Evolutionary conservation across 1,284 basidiomycete species (phyloP).

Genomic region (Waitea zeae): DNA sequence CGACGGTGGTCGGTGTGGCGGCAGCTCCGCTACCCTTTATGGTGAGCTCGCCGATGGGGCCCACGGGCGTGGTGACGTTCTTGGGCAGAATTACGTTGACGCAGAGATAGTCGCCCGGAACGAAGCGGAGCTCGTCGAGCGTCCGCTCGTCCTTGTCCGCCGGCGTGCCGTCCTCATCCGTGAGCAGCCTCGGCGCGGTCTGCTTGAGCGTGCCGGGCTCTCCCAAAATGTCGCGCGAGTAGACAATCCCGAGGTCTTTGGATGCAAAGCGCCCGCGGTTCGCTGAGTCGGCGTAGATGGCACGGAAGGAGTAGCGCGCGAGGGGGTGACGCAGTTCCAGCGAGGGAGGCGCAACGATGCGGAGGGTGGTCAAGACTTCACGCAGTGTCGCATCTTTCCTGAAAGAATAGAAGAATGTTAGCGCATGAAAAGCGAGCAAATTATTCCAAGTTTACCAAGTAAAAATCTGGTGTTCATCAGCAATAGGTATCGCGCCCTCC

Average conservation of each 20-base stretch:
- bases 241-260: slow-evolving; percentile 64
- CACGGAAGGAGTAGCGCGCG: slow-evolving; percentile 59
- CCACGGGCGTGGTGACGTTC: slow-evolving; percentile 29
- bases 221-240: slow-evolving; percentile 65
- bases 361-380: slow-evolving; percentile 58
- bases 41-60: slow-evolving; percentile 15
- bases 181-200: slow-evolving; percentile 38
- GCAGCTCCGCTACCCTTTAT: too few relatives aligned
- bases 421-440: not conserved
- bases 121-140: slow-evolving; percentile 60
- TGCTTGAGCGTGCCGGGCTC: slow-evolving; percentile 43
- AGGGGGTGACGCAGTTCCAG: slow-evolving; percentile 61
- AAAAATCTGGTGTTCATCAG: slow-evolving; percentile 63
- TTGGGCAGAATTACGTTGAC: slow-evolving; percentile 57
- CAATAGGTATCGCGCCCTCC: slow-evolving; percentile 51
- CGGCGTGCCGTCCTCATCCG: slow-evolving; percentile 17
- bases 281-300: slow-evolving; percentile 54
- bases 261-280: slow-evolving; percentile 49
- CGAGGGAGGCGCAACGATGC: slow-evolving; percentile 41
- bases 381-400: slow-evolving; percentile 69
- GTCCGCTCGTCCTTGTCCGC: slow-evolving; percentile 31
- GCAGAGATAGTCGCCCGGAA: slow-evolving; percentile 61
- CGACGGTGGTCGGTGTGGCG: too few relatives aligned
- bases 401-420: not conserved
- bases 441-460: slow-evolving; percentile 47